Percentiles rank a stretch among this genome's conserved stretches.
phyloP scores from a whole-genome alignment of 495 filamentous ascomycete species.

The Aspergillus asperescens region DNA sequence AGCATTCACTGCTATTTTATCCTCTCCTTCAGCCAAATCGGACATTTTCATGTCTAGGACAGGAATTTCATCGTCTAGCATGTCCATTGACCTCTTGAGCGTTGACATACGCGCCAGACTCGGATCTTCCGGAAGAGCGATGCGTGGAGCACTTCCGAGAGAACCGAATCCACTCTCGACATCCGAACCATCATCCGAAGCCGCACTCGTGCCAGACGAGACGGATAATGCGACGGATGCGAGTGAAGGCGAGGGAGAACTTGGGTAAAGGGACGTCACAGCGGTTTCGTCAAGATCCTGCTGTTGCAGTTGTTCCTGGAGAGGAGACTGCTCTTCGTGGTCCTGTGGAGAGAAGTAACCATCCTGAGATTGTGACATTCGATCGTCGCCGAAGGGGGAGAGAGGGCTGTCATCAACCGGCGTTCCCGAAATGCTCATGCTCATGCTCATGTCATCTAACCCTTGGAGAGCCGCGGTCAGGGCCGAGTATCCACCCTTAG shows the following conservation, averaged over 20 bases:
- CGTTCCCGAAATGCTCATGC: slow-evolving; percentile 28
- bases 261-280: slow-evolving; percentile 37
- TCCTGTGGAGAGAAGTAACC: slow-evolving; percentile 42
- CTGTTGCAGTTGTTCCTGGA: slow-evolving; percentile 20
- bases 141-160: slow-evolving; percentile 29
- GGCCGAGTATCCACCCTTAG: slow-evolving; percentile 28
- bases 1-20: slow-evolving; percentile 35
- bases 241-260: slow-evolving; percentile 45
- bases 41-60: slow-evolving; percentile 46
- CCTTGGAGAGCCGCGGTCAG: slow-evolving; percentile 35
- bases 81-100: slow-evolving; percentile 43
- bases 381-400: slow-evolving; percentile 30
- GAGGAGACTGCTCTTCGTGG: slow-evolving; percentile 18
- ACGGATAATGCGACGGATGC: slow-evolving; percentile 42
- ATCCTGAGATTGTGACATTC: slow-evolving; percentile 36
- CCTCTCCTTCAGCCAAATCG: slow-evolving; percentile 40
- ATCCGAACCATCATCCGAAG: slow-evolving; percentile 30
- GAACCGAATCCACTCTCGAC: slow-evolving; percentile 20
- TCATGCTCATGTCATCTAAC: slow-evolving; percentile 28
- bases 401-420: slow-evolving; percentile 34
- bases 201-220: slow-evolving; percentile 46
- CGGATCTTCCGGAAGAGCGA: slow-evolving; percentile 32
- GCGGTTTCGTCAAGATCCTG: slow-evolving; percentile 36
- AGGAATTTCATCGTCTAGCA: slow-evolving; percentile 38
- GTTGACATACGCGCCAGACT: slow-evolving; percentile 30